Percentiles rank a stretch among this genome's conserved stretches.
Evolutionary conservation across 192 early-diverging fungal genomes (phyloP).

Genomic region (Dissophora globulifera): DNA sequence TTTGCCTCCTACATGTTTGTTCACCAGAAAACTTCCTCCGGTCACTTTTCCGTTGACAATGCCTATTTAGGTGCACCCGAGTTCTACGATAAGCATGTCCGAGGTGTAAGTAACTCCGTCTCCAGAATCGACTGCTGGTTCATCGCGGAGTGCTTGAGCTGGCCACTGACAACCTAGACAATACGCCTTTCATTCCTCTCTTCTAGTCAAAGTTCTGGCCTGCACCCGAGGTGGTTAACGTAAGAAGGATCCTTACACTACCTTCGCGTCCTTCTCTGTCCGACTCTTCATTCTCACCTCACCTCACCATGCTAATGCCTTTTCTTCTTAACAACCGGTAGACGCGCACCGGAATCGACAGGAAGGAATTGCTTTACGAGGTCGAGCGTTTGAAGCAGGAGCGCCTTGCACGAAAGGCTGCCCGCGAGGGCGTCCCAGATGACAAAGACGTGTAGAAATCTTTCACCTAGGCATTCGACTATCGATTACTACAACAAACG

Average conservation of each 20-base stretch:
- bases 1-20: no score
- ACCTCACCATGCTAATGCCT: background rate
- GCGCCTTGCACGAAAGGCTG: slow-evolving; percentile 47
- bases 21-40: no score
- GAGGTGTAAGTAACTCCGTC: slow-evolving; percentile 37
- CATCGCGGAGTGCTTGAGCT: no score
- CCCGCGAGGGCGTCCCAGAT: slow-evolving; percentile 33
- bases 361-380: slow-evolving; percentile 41
- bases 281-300: background rate
- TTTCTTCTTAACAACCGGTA: slow-evolving; percentile 1
- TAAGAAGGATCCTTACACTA: no score
- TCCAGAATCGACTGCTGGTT: no score
- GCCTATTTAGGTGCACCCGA: slow-evolving; percentile 44
- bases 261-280: no score
- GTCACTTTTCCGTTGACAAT: background rate
- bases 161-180: background rate
- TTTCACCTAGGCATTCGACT: no score
- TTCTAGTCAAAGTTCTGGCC: slow-evolving; percentile 52
- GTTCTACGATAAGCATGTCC: slow-evolving; percentile 53
- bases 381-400: slow-evolving; percentile 50
- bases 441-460: slow-evolving; percentile 36
- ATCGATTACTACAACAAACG: no score
- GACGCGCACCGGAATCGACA: slow-evolving; percentile 51
- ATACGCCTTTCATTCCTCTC: background rate
- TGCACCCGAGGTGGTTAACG: slow-evolving; percentile 42